Base-by-base conservation (phyloP, 1,284 basidiomycete genomes). In the Ceratobasidium sp. region DNA sequence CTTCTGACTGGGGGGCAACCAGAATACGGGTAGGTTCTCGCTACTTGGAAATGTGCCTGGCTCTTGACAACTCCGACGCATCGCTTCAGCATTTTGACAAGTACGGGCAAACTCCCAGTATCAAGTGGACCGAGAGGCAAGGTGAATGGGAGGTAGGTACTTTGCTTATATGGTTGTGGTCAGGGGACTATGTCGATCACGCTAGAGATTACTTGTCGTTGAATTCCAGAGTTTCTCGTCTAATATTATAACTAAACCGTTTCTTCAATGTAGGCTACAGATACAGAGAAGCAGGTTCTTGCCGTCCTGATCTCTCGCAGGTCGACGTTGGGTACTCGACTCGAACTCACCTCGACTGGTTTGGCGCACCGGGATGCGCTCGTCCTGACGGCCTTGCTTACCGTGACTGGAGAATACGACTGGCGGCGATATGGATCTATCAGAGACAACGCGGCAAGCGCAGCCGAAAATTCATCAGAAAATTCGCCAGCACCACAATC, bases 81-180 rank as follows among this genome's bases (percentile, higher is more conserved):
- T 8, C 20, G 17, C 6, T 28, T 58, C 6, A 33, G 67, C 35
- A 56, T 13, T 69, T 69, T n/a, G 42, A 58, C 42, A 69, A 69
- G 37, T 58, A 54, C n/a, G 67, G 67, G 13, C 33, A 54, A 54
- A 58, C 53, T 5, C 67, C 67, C n/a, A 39, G 54, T 37, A 58
- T 69, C 10, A 56, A 58, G 33, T 69, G 67, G 67, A 49, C 67
- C n/a, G 37, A 53, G n/a, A 56, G 33, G 42, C 8, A 42, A n/a
- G 67, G 53, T 13, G 67, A 69, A 58, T 69, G 67, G 67, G 67
- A 69, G 67, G 67, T 69, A 45, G 3, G 67, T 58, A 8, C 11
- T 20, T 39, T 23, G 17, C 33, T 33, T 15, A 6, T 23, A 20
- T 53, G n/a, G 20, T 37, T 33, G 23, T 15, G 42, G 42, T 45